Conservation (phyloP, 345 rosid genomes). For the Dimocarpus longan region DNA sequence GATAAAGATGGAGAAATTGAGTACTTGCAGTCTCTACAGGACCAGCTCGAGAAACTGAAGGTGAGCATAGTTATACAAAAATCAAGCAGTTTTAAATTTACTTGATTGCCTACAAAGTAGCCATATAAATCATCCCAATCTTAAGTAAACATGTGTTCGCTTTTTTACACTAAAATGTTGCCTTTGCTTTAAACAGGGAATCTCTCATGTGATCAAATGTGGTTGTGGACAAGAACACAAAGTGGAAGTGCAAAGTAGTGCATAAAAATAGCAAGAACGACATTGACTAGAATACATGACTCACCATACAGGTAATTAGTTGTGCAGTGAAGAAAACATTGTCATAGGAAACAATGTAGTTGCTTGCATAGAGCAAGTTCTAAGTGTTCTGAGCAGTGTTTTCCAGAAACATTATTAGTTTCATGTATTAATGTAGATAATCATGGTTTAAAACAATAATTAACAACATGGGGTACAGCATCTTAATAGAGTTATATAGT, state of each 20-base stretch:
- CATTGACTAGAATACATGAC: neutral
- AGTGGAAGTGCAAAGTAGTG: conserved; percentile 29
- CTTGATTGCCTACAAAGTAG: neutral
- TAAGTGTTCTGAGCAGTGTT: neutral
- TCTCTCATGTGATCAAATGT: conserved; percentile 56
- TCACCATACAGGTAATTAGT: conserved; percentile 17
- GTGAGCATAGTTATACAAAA: conserved; percentile 27
- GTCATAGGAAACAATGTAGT: neutral
- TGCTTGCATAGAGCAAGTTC: neutral
- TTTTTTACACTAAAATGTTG: neutral
- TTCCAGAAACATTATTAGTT: neutral
- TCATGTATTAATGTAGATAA: neutral
- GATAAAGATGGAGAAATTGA: conserved; percentile 62
- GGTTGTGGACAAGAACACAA: conserved; percentile 59
- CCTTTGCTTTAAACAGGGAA: conserved; percentile 46
- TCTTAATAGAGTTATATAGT: too few species aligned
- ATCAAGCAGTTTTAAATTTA: neutral
- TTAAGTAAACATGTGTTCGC: neutral
- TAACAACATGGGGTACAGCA: neutral
- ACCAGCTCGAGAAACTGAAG: conserved; percentile 60
- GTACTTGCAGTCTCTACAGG: conserved; percentile 50
- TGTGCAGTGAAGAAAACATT: neutral
- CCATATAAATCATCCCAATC: conserved; percentile 2
- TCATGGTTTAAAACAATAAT: conserved; percentile 7
- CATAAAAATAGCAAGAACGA: conserved; percentile 12